Conservation (phyloP, 1,139 yeast genomes). For the Candida sp. region DNA sequence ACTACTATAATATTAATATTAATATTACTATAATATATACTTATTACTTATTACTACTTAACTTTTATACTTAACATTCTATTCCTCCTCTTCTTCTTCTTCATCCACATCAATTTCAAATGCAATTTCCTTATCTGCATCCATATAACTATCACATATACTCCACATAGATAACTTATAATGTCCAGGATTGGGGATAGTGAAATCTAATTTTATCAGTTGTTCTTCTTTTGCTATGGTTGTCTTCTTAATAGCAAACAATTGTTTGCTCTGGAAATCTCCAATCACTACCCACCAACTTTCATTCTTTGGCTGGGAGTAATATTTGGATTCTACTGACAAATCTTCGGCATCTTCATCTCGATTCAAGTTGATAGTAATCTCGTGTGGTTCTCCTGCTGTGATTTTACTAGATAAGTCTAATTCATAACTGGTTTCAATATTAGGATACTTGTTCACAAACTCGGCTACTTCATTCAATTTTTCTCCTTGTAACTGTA, state of each 20-base stretch:
- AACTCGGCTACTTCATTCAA: conserved; percentile 72
- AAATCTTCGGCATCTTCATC: conserved; percentile 77
- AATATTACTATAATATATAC: too few species aligned
- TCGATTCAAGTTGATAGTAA: conserved; percentile 57
- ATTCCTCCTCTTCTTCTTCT: conserved; percentile 5
- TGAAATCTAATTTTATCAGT: conserved; percentile 50
- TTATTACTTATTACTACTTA: too few species aligned
- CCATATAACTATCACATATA: conserved; percentile 86
- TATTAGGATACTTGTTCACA: conserved; percentile 85
- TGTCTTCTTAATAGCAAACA: conserved; percentile 74
- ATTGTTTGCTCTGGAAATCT: conserved; percentile 51
- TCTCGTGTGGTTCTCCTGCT: conserved; percentile 42
- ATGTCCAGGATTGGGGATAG: conserved; percentile 58
- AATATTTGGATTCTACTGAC: conserved; percentile 52
- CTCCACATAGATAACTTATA: conserved; percentile 74
- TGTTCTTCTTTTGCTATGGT: conserved; percentile 53
- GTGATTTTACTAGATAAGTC: conserved; percentile 33
- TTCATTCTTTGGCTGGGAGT: conserved; percentile 63
- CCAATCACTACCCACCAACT: conserved; percentile 91
- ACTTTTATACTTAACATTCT: not conserved
- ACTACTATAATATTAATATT: too few species aligned
- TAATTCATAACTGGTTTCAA: conserved; percentile 61
- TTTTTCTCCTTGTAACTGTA: conserved; percentile 52
- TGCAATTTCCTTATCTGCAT: conserved; percentile 79
- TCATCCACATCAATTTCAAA: conserved; percentile 43